These are phyloP conservation scores for Halteria grandinella DNA, from an alignment of 73 alveolate genomes.

Conservation along the genomic window DNA sequence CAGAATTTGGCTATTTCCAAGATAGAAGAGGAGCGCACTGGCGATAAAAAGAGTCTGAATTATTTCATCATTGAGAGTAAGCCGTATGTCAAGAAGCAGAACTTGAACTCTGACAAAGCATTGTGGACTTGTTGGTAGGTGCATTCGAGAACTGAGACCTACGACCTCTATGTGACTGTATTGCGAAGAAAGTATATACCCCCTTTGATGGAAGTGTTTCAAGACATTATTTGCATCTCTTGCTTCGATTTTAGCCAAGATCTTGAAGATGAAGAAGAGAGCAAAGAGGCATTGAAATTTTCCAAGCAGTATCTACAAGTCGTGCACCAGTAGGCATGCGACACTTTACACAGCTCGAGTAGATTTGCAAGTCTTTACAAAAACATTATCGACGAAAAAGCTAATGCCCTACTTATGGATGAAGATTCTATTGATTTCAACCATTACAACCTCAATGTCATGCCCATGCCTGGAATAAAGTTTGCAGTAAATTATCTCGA, in stretches of 20 bases:
- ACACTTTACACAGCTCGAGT: slow-evolving; percentile 30
- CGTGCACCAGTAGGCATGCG: slow-evolving; percentile 42
- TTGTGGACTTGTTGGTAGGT: slow-evolving; percentile 69
- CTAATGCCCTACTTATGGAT: slow-evolving; percentile 66
- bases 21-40: slow-evolving; percentile 47
- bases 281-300: not conserved
- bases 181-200: slow-evolving; percentile 69
- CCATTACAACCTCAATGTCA: slow-evolving; percentile 39
- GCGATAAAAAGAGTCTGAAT: too few species aligned
- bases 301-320: not conserved
- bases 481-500: slow-evolving; percentile 54
- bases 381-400: slow-evolving; percentile 43
- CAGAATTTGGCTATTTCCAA: slow-evolving; percentile 28
- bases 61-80: slow-evolving; percentile 38
- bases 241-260: slow-evolving; percentile 29
- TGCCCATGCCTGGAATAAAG: slow-evolving; percentile 47
- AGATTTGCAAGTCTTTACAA: slow-evolving; percentile 23
- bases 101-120: slow-evolving; percentile 62
- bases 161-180: slow-evolving; percentile 58
- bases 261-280: slow-evolving; percentile 16
- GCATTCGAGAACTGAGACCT: slow-evolving; percentile 13
- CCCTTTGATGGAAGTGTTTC: slow-evolving; percentile 63
- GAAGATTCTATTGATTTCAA: slow-evolving; percentile 68
- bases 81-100: slow-evolving; percentile 67
- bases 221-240: slow-evolving; percentile 50